Conservation (phyloP, 177 flowering plant genomes). For the Telopea speciosissima region DNA sequence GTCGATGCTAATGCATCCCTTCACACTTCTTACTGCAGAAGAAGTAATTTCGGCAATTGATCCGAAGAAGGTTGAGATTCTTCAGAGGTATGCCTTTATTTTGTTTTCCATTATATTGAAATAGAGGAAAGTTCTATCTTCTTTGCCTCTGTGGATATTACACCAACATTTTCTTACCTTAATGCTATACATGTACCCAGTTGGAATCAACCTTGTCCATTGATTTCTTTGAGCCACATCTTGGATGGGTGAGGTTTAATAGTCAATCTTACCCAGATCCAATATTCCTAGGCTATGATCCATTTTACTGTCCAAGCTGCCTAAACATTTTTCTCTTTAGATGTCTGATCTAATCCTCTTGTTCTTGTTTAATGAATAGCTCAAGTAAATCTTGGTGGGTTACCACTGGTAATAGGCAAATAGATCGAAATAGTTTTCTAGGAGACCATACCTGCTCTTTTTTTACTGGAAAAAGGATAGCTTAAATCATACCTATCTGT, state of each 20-base stretch:
- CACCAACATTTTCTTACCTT: not conserved
- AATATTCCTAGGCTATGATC: not conserved
- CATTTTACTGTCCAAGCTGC: not conserved
- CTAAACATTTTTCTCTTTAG: too few relatives aligned
- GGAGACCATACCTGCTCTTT: too few relatives aligned
- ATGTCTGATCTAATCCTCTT: too few relatives aligned
- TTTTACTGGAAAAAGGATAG: too few relatives aligned
- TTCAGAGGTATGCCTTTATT: constrained; percentile 55
- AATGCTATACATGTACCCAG: not conserved
- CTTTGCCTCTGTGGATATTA: not conserved
- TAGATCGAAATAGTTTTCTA: too few relatives aligned
- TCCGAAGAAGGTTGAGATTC: constrained; percentile 76
- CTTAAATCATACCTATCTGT: too few relatives aligned
- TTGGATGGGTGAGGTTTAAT: not conserved
- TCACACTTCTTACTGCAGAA: constrained; percentile 37
- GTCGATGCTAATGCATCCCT: not conserved
- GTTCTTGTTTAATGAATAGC: too few relatives aligned
- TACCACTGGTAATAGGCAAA: too few relatives aligned
- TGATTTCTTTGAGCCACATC: not conserved
- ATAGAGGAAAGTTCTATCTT: not conserved
- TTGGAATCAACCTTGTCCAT: not conserved
- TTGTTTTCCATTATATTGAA: not conserved
- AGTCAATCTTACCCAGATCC: not conserved
- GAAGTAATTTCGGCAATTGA: constrained; percentile 78
- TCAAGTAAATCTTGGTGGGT: too few relatives aligned